Evolutionary conservation across 257 asterid genomes (phyloP).

Genomic region (Rhazya stricta): DNA sequence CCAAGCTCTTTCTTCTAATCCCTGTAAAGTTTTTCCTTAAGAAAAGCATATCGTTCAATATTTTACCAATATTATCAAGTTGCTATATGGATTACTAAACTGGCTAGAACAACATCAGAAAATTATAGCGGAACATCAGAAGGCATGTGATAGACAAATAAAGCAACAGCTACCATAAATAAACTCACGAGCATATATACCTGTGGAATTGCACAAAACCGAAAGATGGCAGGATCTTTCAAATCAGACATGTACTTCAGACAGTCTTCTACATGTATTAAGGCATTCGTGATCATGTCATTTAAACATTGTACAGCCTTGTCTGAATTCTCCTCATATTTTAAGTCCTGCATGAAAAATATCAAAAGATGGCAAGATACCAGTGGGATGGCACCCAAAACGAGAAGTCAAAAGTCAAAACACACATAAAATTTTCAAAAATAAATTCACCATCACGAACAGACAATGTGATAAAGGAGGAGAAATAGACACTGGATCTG

Average conservation of each 20-base stretch:
- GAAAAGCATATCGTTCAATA: not conserved
- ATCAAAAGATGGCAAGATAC: conserved; percentile 13
- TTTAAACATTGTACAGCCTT: conserved; percentile 94
- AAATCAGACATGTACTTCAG: conserved; percentile 65
- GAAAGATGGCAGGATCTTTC: conserved; percentile 75
- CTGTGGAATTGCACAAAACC: conserved; percentile 98
- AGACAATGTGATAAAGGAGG: not conserved
- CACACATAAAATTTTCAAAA: not conserved
- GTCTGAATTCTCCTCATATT: conserved; percentile 71
- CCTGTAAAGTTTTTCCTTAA: not conserved
- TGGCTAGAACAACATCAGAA: not conserved
- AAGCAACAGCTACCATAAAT: not conserved
- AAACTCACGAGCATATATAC: conserved; percentile 33
- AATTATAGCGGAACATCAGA: not conserved
- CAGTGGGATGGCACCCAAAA: conserved; percentile 1
- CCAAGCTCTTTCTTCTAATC: not conserved
- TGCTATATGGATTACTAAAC: not conserved
- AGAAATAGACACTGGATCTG: conserved; percentile 5
- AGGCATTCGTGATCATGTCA: conserved; percentile 95
- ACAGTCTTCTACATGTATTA: conserved; percentile 72
- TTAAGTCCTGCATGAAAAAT: conserved; percentile 58
- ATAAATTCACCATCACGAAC: not conserved
- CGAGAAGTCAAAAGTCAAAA: not conserved
- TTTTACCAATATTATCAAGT: not conserved
- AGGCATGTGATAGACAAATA: not conserved